These are phyloP conservation scores for Lachnellula hyalina DNA, from an alignment of 2,329 filamentous ascomycete species.

Conservation along the genomic window DNA sequence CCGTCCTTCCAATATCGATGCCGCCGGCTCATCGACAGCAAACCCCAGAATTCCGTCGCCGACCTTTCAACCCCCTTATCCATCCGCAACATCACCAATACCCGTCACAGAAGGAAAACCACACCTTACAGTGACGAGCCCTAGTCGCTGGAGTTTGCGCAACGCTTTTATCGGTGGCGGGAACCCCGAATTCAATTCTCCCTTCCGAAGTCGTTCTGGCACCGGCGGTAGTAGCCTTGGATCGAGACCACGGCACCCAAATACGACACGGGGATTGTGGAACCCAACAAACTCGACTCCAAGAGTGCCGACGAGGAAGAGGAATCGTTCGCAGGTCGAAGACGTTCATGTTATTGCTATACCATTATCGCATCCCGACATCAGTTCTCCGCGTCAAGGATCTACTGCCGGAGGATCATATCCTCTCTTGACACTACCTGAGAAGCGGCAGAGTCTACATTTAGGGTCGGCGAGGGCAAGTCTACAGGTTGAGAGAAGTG, in stretches of 20 bases:
- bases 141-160: constrained; percentile 30
- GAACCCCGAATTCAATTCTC: constrained; percentile 22
- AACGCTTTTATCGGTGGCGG: constrained; percentile 26
- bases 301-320: constrained; percentile 23
- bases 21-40: constrained; percentile 15
- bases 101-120: constrained; percentile 15
- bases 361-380: constrained; percentile 29
- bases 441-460: constrained; percentile 49
- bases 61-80: constrained; percentile 27
- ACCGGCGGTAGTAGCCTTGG: constrained; percentile 23
- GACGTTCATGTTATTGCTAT: constrained; percentile 23
- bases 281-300: constrained; percentile 59
- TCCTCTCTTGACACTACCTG: constrained; percentile 51
- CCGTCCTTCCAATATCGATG: constrained; percentile 9
- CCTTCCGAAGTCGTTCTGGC: constrained; percentile 23
- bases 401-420: constrained; percentile 31
- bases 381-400: constrained; percentile 21
- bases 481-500: constrained; percentile 43
- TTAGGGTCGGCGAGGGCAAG: constrained; percentile 39
- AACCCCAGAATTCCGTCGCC: constrained; percentile 1
- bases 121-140: constrained; percentile 41
- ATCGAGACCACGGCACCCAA: constrained; percentile 24
- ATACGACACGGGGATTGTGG: constrained; percentile 43
- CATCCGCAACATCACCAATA: constrained; percentile 16
- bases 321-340: constrained; percentile 13